Percentiles rank a stretch among this genome's conserved stretches.
These are phyloP conservation scores for Scedosporium minutisporum DNA, from an alignment of 2,329 filamentous ascomycete genomes.

Conservation along the genomic window DNA sequence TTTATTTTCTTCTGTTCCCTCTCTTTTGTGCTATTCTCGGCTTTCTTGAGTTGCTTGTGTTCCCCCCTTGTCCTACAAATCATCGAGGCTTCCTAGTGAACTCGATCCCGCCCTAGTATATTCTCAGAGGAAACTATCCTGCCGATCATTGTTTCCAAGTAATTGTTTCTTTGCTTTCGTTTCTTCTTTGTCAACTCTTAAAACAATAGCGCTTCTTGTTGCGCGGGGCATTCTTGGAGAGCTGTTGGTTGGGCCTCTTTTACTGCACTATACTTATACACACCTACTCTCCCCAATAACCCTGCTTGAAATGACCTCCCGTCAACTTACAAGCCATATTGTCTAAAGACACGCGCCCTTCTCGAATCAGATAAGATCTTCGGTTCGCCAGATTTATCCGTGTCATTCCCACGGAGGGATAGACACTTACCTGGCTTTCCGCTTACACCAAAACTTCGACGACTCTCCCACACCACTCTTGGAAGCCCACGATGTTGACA, in stretches of 20 bases:
- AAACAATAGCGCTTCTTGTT: not conserved
- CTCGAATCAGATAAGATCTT: not conserved
- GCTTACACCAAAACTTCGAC: not conserved
- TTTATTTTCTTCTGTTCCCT: not conserved
- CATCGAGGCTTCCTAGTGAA: not conserved
- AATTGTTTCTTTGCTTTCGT: not conserved
- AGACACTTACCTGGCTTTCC: not conserved
- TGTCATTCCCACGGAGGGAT: not conserved
- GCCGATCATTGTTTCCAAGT: not conserved
- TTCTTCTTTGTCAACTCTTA: not conserved
- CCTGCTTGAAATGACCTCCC: not conserved
- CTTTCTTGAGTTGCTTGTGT: not conserved
- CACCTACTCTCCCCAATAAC: not conserved
- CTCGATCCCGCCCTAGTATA: not conserved
- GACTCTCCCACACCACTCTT: not conserved
- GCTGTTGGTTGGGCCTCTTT: not conserved
- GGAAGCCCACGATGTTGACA: constrained; percentile 12
- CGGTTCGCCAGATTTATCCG: not conserved
- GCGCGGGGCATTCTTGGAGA: not conserved
- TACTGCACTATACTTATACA: not conserved
- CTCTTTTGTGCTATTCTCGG: not conserved
- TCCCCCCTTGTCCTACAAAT: not conserved
- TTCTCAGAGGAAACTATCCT: not conserved
- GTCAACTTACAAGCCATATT: not conserved
- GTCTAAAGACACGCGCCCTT: not conserved